Conservation (phyloP, 2,329 filamentous ascomycete species). For the Fusarium pseudoanthophilum region DNA sequence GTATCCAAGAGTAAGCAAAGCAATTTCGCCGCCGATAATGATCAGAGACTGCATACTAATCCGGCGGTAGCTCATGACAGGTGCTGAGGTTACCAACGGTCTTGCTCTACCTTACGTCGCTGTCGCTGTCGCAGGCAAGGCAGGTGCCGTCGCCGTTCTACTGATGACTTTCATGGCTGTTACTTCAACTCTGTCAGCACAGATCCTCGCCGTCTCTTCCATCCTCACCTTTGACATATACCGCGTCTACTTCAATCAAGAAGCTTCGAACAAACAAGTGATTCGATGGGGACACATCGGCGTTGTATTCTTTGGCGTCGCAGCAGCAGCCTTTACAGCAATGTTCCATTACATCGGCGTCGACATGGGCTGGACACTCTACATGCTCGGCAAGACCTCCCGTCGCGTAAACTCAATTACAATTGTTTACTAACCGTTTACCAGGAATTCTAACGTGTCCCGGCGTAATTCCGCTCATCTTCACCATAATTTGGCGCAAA, state of each 20-base stretch:
- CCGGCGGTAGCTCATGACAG: not conserved
- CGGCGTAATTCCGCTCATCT: not conserved
- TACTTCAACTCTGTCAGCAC: slow-evolving; percentile 64
- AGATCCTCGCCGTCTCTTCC: slow-evolving; percentile 63
- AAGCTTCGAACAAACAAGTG: slow-evolving; percentile 58
- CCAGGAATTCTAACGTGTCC: not conserved
- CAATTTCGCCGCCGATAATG: too few species aligned
- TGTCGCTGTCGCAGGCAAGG: not conserved
- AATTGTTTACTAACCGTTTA: not conserved
- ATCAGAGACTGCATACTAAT: not conserved
- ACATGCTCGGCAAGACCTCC: not conserved
- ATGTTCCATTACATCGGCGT: not conserved
- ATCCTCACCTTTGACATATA: slow-evolving; percentile 66
- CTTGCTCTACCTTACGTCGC: not conserved
- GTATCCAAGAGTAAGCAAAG: not conserved
- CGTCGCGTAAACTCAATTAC: accelerated
- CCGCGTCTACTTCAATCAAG: slow-evolving; percentile 58
- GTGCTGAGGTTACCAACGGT: not conserved
- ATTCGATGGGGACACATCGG: slow-evolving; percentile 64
- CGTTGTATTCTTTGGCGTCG: slow-evolving; percentile 49
- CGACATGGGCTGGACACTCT: not conserved
- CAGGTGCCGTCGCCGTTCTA: not conserved
- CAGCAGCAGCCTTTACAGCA: not conserved
- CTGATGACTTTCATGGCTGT: not conserved
- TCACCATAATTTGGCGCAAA: not conserved